These are phyloP conservation scores for Penicillium polonicum DNA, from an alignment of 2,329 filamentous ascomycete genomes.

Conservation along the genomic window DNA sequence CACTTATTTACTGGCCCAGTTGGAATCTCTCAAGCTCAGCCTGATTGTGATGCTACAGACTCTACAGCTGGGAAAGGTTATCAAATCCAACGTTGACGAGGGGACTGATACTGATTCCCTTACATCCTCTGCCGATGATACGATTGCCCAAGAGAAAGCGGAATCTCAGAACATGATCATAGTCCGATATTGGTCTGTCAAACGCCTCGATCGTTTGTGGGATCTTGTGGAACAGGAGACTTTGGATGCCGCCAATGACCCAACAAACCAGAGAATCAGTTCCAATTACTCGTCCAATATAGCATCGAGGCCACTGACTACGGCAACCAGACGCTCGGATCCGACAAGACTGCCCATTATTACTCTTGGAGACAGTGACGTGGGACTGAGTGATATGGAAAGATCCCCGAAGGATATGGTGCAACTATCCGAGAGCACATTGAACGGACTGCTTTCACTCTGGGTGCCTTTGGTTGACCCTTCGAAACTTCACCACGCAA, in stretches of 20 bases:
- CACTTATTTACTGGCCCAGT: slow-evolving; percentile 42
- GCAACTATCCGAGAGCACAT: slow-evolving; percentile 35
- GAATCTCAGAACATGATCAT: slow-evolving; percentile 47
- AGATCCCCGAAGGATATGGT: slow-evolving; percentile 42
- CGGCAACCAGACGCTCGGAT: slow-evolving; percentile 16
- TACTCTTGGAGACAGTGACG: slow-evolving; percentile 36
- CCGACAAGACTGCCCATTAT: slow-evolving; percentile 30
- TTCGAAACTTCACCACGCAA: slow-evolving; percentile 12
- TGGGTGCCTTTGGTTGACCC: slow-evolving; percentile 29
- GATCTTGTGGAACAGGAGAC: slow-evolving; percentile 39
- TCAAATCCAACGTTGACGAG: slow-evolving; percentile 30
- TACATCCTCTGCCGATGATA: slow-evolving; percentile 27
- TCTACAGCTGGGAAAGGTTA: slow-evolving; percentile 38
- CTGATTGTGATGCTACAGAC: slow-evolving; percentile 41
- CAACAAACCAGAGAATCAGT: slow-evolving; percentile 20
- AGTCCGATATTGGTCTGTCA: slow-evolving; percentile 43
- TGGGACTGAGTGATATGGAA: slow-evolving; percentile 34
- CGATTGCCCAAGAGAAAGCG: slow-evolving; percentile 41
- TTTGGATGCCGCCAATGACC: slow-evolving; percentile 25
- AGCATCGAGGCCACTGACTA: slow-evolving; percentile 13
- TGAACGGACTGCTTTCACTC: slow-evolving; percentile 33
- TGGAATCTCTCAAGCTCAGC: slow-evolving; percentile 44
- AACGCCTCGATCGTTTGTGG: slow-evolving; percentile 39
- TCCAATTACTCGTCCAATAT: slow-evolving; percentile 18
- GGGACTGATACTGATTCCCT: neutral